Evolutionary conservation across 1,284 basidiomycete genomes (phyloP).

Genomic region (Cryptococcus sp.): DNA sequence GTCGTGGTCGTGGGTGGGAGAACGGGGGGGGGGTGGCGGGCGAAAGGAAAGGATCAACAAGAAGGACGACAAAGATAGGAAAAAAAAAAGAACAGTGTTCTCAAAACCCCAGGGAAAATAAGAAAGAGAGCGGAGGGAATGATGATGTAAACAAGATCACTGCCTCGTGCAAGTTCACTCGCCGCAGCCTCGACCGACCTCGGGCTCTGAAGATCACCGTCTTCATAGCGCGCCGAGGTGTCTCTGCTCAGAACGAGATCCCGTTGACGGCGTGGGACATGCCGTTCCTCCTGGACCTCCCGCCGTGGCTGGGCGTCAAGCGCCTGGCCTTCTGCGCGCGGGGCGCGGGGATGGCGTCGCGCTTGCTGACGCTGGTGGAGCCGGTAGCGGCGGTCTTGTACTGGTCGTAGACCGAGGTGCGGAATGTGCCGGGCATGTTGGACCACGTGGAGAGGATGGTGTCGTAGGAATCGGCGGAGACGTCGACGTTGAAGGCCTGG

Average conservation of each 20-base stretch:
- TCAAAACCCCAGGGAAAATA: not conserved
- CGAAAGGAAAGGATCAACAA: not conserved
- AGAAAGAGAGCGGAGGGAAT: not conserved
- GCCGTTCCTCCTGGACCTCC: conserved; percentile 16
- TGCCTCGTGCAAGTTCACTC: too few relatives aligned
- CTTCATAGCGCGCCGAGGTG: too few relatives aligned
- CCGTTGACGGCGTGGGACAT: conserved; percentile 11
- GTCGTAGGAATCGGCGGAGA: conserved; percentile 30
- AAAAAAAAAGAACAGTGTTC: not conserved
- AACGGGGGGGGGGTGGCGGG: not conserved
- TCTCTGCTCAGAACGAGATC: conserved; percentile 10
- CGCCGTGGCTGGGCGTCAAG: conserved; percentile 13
- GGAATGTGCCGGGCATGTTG: conserved; percentile 21
- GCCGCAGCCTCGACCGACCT: too few relatives aligned
- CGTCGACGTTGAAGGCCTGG: conserved; percentile 23
- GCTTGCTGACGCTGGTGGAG: conserved; percentile 8
- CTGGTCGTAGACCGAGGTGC: conserved; percentile 19
- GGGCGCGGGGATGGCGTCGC: conserved; percentile 1
- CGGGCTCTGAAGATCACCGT: too few relatives aligned
- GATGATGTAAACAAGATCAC: not conserved
- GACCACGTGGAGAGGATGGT: conserved; percentile 26
- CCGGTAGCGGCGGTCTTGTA: conserved; percentile 22
- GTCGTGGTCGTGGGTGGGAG: not conserved
- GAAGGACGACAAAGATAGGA: not conserved
- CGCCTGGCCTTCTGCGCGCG: conserved; percentile 1